phyloP scores from a whole-genome alignment of 768 basidiomycete species.

The Russula lepida region DNA sequence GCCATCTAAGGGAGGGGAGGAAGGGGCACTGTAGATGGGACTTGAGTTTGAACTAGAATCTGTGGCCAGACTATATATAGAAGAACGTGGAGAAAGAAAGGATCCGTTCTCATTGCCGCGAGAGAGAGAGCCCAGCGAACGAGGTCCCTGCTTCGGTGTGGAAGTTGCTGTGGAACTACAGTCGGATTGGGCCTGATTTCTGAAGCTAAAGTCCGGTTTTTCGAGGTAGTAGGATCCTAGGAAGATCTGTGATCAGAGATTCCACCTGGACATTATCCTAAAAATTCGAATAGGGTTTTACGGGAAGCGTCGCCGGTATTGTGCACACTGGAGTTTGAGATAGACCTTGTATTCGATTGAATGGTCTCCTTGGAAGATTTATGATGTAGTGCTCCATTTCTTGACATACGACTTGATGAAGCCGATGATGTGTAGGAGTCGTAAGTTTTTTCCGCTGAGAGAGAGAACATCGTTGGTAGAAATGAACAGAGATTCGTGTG shows the following conservation, averaged over 20 bases:
- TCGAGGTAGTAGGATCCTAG: slow-evolving; percentile 26
- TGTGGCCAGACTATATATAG: slow-evolving; percentile 40
- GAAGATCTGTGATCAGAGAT: slow-evolving; percentile 24
- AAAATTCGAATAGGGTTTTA: background rate
- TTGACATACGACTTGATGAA: background rate
- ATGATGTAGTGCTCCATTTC: background rate
- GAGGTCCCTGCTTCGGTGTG: slow-evolving; percentile 22
- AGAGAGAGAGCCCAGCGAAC: slow-evolving; percentile 22
- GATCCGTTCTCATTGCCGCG: slow-evolving; percentile 25
- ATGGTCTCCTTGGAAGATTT: background rate
- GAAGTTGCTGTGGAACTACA: slow-evolving; percentile 24
- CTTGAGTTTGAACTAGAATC: slow-evolving; percentile 28
- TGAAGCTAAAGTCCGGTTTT: slow-evolving; percentile 20
- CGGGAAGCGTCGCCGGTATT: no score
- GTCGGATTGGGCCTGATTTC: slow-evolving; percentile 26
- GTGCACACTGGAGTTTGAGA: background rate
- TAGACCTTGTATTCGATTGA: background rate
- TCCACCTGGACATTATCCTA: background rate
- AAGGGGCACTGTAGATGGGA: slow-evolving; percentile 30
- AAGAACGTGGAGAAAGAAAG: slow-evolving; percentile 55
- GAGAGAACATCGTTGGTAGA: background rate
- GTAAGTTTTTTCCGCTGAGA: background rate
- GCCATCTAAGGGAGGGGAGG: slow-evolving; percentile 32
- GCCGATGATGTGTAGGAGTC: background rate
- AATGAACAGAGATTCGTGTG: background rate